phyloP scores from a whole-genome alignment of 2,329 filamentous ascomycete genomes.

The Penicillium sp. region DNA sequence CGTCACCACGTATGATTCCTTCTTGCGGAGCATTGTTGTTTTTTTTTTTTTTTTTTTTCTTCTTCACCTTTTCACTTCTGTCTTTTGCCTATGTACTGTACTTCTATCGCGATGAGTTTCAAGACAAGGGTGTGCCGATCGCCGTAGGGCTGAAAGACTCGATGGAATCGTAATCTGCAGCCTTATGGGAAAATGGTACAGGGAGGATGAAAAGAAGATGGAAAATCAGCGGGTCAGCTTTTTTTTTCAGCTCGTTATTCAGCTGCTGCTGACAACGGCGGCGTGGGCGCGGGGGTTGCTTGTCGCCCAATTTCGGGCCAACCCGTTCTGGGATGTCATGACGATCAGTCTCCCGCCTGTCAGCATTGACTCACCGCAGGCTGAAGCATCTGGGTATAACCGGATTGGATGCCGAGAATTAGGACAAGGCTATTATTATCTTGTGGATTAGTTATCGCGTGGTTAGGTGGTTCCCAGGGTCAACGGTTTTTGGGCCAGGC shows the following conservation, averaged over 20 bases:
- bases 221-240: background rate
- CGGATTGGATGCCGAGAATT: too few species aligned
- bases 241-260: background rate
- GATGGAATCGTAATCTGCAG: background rate
- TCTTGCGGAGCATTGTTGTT: conserved; percentile 4
- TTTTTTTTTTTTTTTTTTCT: background rate
- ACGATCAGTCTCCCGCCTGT: background rate
- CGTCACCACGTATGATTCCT: conserved; percentile 62
- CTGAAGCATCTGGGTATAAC: background rate
- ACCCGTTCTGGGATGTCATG: background rate
- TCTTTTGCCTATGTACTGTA: too few species aligned
- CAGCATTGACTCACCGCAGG: background rate
- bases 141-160: background rate
- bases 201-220: background rate
- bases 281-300: too few species aligned
- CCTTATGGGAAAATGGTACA: background rate
- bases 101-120: too few species aligned
- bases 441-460: too few species aligned
- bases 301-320: too few species aligned
- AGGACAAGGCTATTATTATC: too few species aligned
- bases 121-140: background rate
- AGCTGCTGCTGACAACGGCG: background rate
- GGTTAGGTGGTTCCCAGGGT: too few species aligned
- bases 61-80: too few species aligned
- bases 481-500: too few species aligned